Conservation (phyloP, 306 rosid genomes). For the Pueraria montana region DNA sequence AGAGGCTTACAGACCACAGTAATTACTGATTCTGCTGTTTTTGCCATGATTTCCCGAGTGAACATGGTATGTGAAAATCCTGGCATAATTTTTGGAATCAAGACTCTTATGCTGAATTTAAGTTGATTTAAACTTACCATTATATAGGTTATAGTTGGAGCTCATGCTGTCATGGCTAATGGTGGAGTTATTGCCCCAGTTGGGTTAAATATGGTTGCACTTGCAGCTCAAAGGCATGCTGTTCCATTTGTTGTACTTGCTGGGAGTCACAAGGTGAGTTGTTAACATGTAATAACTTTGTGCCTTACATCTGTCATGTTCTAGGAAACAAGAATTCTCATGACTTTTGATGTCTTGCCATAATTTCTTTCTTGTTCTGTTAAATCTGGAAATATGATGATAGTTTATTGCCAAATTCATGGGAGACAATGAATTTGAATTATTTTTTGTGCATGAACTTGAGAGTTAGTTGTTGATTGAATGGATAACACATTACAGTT, state of each 20-base stretch:
- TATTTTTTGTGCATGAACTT: neutral
- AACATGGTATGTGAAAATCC: conserved; percentile 77
- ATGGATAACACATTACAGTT: conserved; percentile 8
- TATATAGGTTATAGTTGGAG: conserved; percentile 95
- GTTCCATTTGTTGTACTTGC: conserved; percentile 98
- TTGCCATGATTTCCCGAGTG: conserved; percentile 90
- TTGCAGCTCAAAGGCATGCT: conserved; percentile 98
- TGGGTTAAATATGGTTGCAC: conserved; percentile 98
- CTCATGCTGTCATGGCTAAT: conserved; percentile 99
- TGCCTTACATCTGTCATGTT: conserved; percentile 36
- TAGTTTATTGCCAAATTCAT: conserved; percentile 15
- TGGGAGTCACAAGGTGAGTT: conserved; percentile 95
- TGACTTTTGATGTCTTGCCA: conserved; percentile 32
- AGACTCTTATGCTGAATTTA: conserved; percentile 26
- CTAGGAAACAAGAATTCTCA: conserved; percentile 41
- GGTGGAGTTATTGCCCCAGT: conserved; percentile 98
- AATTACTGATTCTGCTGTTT: conserved; percentile 86
- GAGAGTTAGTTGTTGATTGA: conserved; percentile 4
- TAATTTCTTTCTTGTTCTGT: conserved; percentile 15
- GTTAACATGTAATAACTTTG: conserved; percentile 30
- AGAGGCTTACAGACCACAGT: conserved; percentile 86
- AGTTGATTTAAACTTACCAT: conserved; percentile 46
- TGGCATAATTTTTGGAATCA: conserved; percentile 12
- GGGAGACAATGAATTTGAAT: neutral
- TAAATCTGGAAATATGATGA: conserved; percentile 29